phyloP scores from a whole-genome alignment of 2,329 filamentous ascomycete genomes.

The Talaromyces albobiverticillius region DNA sequence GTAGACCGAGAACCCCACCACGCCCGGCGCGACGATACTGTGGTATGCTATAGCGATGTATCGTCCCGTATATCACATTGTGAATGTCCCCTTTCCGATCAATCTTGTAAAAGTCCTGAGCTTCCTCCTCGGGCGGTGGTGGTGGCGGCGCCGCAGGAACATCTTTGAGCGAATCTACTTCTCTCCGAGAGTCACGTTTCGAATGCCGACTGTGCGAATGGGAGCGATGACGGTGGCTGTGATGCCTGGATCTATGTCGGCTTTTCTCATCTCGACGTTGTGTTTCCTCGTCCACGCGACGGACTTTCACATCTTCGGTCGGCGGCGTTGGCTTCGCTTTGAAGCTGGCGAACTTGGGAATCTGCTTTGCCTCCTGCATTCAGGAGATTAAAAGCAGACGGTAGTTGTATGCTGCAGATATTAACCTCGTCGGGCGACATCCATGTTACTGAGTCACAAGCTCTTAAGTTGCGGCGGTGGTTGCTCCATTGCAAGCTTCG shows the following conservation, averaged over 20 bases:
- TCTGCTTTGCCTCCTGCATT: slow-evolving; percentile 35
- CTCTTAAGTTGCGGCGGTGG: too few species aligned
- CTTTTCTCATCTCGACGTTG: slow-evolving; percentile 21
- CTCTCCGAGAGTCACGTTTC: slow-evolving; percentile 15
- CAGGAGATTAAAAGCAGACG: neutral
- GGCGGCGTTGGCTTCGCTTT: slow-evolving; percentile 47
- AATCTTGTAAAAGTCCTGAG: slow-evolving; percentile 51
- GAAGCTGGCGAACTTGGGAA: slow-evolving; percentile 76
- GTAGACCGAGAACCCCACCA: slow-evolving; percentile 68
- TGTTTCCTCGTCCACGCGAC: slow-evolving; percentile 9
- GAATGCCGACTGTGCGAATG: slow-evolving; percentile 17
- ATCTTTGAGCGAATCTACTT: slow-evolving; percentile 9
- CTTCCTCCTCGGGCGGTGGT: slow-evolving; percentile 15
- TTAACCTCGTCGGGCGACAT: too few species aligned
- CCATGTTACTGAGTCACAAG: too few species aligned
- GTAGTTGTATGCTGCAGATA: neutral
- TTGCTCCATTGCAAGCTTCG: slow-evolving; percentile 2
- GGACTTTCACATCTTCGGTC: slow-evolving; percentile 18
- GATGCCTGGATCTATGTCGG: slow-evolving; percentile 23
- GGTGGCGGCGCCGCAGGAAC: neutral
- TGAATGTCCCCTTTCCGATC: slow-evolving; percentile 76
- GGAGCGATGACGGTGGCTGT: slow-evolving; percentile 23
- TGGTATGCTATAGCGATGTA: slow-evolving; percentile 70
- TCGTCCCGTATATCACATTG: slow-evolving; percentile 70
- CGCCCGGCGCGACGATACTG: slow-evolving; percentile 66